These are phyloP conservation scores for Tremella fuciformis DNA, from an alignment of 768 basidiomycete species.

Conservation along the genomic window DNA sequence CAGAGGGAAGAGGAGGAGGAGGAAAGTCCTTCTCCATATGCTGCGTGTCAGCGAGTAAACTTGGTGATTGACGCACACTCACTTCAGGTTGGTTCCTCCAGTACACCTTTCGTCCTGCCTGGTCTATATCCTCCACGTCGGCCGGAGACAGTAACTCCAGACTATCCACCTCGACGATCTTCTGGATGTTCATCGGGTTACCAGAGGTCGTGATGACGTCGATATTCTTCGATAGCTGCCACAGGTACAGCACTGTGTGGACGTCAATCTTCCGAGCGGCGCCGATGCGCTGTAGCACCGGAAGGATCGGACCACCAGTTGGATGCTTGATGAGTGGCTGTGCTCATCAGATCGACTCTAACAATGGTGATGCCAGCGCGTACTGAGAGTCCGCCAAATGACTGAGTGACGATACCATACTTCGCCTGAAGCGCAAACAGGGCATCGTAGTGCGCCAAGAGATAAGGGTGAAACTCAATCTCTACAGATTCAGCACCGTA, in stretches of 20 bases:
- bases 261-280: slow-evolving; percentile 28
- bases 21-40: too few species aligned
- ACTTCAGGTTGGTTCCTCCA: too few species aligned
- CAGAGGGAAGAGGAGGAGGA: too few species aligned
- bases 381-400: slow-evolving; percentile 48
- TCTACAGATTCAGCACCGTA: too few species aligned
- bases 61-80: too few species aligned
- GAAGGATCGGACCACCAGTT: slow-evolving; percentile 36
- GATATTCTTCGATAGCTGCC: slow-evolving; percentile 40
- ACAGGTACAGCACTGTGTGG: slow-evolving; percentile 34
- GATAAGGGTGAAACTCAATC: slow-evolving; percentile 51
- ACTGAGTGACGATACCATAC: slow-evolving; percentile 40
- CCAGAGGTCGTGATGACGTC: slow-evolving; percentile 38
- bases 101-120: too few species aligned
- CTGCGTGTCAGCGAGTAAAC: too few species aligned
- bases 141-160: too few species aligned
- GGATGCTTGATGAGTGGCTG: slow-evolving; percentile 41
- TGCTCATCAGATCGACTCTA: too few species aligned
- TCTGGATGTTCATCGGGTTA: slow-evolving; percentile 13
- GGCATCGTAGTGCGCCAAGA: slow-evolving; percentile 42
- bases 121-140: too few species aligned
- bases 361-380: too few species aligned
- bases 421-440: slow-evolving; percentile 36
- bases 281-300: slow-evolving; percentile 42
- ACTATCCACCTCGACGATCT: slow-evolving; percentile 15